Conservation (phyloP, 768 basidiomycete genomes). For the Chalciporus piperatus region DNA sequence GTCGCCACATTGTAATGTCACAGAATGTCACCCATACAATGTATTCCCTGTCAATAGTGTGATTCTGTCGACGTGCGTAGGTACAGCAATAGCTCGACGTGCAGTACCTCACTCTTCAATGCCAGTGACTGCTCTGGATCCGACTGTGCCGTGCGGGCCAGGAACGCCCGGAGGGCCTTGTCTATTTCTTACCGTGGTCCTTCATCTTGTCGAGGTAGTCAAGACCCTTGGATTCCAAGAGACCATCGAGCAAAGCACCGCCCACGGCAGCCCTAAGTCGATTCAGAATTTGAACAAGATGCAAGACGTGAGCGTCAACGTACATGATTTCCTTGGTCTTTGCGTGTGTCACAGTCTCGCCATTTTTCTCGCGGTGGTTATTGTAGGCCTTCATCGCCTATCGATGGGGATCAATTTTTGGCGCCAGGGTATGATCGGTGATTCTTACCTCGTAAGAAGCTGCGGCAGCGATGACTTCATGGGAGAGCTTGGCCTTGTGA, state of each 20-base stretch:
- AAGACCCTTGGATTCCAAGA: slow-evolving; percentile 61
- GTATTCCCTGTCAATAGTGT: no score
- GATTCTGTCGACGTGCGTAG: no score
- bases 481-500: slow-evolving; percentile 58
- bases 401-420: not conserved
- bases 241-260: slow-evolving; percentile 51
- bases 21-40: no score
- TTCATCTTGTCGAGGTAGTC: slow-evolving; percentile 44
- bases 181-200: no score
- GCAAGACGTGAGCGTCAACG: no score
- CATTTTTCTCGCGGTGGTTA: slow-evolving; percentile 47
- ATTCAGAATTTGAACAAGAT: no score
- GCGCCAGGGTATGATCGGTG: not conserved
- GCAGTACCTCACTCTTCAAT: no score
- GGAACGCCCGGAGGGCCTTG: no score
- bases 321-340: slow-evolving; percentile 47
- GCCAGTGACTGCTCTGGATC: no score
- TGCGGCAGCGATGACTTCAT: slow-evolving; percentile 67
- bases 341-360: slow-evolving; percentile 47
- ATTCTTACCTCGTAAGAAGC: slow-evolving; percentile 56
- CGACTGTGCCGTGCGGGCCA: no score
- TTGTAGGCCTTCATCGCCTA: slow-evolving; percentile 67
- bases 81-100: no score
- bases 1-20: no score
- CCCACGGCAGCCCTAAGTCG: slow-evolving; percentile 48